Evolutionary conservation across 805 yeast genomes (phyloP), one percentile per base, ranked within the genome.

Genomic region (Candida gorgasii): DNA sequence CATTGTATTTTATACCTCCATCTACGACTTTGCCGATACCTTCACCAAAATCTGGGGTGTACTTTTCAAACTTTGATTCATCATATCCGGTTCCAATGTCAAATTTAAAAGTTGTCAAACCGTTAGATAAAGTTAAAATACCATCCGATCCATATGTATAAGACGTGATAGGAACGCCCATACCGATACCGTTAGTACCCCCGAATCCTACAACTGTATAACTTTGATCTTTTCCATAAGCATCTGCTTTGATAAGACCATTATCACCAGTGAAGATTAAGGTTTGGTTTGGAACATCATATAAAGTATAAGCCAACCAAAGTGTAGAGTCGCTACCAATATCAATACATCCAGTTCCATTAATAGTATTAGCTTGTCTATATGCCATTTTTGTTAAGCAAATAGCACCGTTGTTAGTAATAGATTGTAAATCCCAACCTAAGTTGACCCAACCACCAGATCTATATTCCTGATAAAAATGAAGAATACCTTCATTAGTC

Each of bases 151-250:
- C 27, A 29, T 46, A 49, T 24, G 40, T 26, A 34, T 28, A 48
- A 9, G 50, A 40, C 3, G 23, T 28, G 28, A 53, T 47, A 37
- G 50, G 38, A 18, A 46, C 45, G 46, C 50, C 49, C 35, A 57
- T 40, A 18, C 62, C 64, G 45, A 59, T 56, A n/a, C 45, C 41
- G 41, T 60, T 60, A n/a, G 60, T 59, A 39, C 49, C 48, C 40
- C 65, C 65, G 45, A 50, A 61, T 12, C 63, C 63, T 14, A 52
- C 53, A 36, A 60, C 61, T 1, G 48, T 51, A 46, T 48, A 51
- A 22, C 55, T 48, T 43, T 54, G 58, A 7, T 45, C 22, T n/a
- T 40, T 35, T 36, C 48, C 48, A 34, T 50, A 48, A 27, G 59
- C 55, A 26, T 51, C 45, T 7, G 40, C 50, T 36, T 40, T 43